Base-by-base conservation (phyloP, 2,329 filamentous ascomycete genomes). In the Plenodomus lindquistii region DNA sequence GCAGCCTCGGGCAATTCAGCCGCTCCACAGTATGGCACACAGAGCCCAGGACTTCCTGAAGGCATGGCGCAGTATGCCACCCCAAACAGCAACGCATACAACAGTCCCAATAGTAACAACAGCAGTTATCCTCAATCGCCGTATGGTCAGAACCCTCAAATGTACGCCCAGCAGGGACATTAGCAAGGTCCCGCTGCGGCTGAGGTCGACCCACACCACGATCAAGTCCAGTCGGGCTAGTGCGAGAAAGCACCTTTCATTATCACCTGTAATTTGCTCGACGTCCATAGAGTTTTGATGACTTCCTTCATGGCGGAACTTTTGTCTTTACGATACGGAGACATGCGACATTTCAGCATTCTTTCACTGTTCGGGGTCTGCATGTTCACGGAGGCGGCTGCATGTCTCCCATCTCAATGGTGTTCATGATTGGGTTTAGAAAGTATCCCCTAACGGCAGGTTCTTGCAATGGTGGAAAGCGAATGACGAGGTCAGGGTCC, bases 71-170 rank as follows among this genome's bases (percentile, higher is more conserved):
- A 79, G 71, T 79, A 80, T 67, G 70, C 65, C 52, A 68, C 67
- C 57, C 65, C 68, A 48, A 70, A 65, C 56, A 70, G 69, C 52
- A 71, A 73, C 59, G 69, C 74, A 55, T 78, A 77, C 63, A 65
- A 73, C 63, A 74, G 68, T 66, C 60, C 65, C 40, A 67, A 65
- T 69, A 72, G 59, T 72, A 72, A 71, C 66, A 75, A 69, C 63
- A 73, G 64, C 62, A 78, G 76, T 68, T 80, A 79, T 57, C 77
- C 77, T 20, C 77, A 77, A 59, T 79, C 77, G 49, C 77, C 78
- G 15, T 80, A 80, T 60, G 74, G 75, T 57, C 68, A 72, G 52
- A 75, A 74, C 60, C 70, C 77, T 44, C 71, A 77, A 59, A 77
- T 77, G 66, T 79, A 80, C 60, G 16, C 16, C 8, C 72, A 73